Evolutionary conservation across 371 early-diverging fungal species (phyloP).

Genomic region (Nosema granulosis): DNA sequence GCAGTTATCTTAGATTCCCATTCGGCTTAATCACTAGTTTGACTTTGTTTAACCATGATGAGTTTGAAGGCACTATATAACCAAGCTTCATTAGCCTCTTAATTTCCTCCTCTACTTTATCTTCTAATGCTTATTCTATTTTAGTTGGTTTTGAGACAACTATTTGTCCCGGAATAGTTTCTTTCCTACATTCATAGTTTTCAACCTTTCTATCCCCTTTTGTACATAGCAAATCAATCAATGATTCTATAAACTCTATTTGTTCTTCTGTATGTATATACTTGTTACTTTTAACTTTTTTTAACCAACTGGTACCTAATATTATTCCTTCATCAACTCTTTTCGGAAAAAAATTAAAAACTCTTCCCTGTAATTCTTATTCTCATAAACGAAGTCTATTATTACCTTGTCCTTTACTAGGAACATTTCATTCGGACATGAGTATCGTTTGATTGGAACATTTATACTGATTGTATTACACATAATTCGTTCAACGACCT

Average conservation of each 20-base stretch:
- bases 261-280: not conserved
- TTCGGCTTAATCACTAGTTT: not conserved
- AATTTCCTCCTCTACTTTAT: not conserved
- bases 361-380: not conserved
- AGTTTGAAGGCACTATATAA: not conserved
- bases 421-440: slow-evolving; percentile 1
- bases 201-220: too few species aligned
- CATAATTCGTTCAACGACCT: not conserved
- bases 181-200: too few species aligned
- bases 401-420: not conserved
- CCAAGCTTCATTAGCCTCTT: not conserved
- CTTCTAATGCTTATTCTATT: too few species aligned
- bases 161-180: too few species aligned
- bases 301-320: not conserved
- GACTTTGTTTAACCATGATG: not conserved
- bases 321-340: not conserved
- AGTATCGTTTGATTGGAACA: not conserved
- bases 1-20: not conserved
- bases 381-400: not conserved
- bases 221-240: too few species aligned
- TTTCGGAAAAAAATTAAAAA: slow-evolving; percentile 7
- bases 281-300: not conserved
- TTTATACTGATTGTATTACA: not conserved
- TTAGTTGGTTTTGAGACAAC: too few species aligned
- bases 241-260: not conserved